A percentile compares a stretch with the other conserved stretches of the same genome.
Conservation (phyloP, 345 rosid species). For the Murraya paniculata region DNA sequence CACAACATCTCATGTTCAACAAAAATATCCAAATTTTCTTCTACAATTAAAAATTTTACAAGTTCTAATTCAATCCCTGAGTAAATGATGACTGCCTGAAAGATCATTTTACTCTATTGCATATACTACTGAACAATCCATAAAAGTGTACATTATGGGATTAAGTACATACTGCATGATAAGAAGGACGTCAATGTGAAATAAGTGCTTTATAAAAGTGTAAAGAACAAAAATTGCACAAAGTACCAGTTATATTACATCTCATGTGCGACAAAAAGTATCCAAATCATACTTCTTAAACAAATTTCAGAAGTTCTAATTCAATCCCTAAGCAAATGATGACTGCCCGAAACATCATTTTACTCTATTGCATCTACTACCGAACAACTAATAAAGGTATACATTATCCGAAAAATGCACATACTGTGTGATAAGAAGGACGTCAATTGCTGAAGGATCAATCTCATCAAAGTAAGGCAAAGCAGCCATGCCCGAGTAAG, state of each 20-base stretch:
- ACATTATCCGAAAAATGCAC: neutral
- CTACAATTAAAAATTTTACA: neutral
- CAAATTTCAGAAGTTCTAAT: neutral
- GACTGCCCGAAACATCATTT: neutral
- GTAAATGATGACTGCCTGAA: neutral
- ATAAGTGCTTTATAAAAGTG: too few relatives aligned
- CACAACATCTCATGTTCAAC: neutral
- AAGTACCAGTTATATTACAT: too few relatives aligned
- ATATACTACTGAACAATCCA: neutral
- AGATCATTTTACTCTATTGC: neutral
- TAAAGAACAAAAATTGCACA: neutral
- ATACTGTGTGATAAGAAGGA: slow-evolving; percentile 89
- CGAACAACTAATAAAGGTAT: neutral
- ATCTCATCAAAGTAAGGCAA: slow-evolving; percentile 94
- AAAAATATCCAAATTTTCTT: neutral
- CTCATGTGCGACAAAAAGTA: neutral
- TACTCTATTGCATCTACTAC: neutral
- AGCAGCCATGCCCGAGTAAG: slow-evolving; percentile 90
- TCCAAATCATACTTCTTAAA: neutral
- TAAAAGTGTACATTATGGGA: neutral
- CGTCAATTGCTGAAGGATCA: slow-evolving; percentile 85
- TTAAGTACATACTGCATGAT: slow-evolving; percentile 60
- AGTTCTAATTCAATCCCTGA: neutral
- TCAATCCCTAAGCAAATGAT: neutral
- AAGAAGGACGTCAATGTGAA: slow-evolving; percentile 66